A percentile compares a stretch with the other conserved stretches of the same genome.
Conservation (phyloP, 345 rosid genomes). For the Pugionium cornutum region DNA sequence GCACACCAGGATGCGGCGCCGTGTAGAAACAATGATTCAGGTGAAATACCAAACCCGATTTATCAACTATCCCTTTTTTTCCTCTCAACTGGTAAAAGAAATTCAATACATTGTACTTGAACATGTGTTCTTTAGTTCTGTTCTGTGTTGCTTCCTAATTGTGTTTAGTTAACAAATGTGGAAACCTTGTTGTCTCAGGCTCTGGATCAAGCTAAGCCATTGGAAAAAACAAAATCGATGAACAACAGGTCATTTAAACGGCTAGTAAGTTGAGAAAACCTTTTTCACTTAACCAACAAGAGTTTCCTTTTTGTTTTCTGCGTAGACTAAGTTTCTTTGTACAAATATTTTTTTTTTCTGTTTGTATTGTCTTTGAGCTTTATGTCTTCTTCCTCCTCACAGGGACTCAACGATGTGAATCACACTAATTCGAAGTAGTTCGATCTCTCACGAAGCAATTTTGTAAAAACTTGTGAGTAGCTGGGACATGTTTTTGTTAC, state of each 20-base stretch:
- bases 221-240: constrained; percentile 48
- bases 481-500: too few relatives aligned
- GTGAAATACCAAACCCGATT: constrained; percentile 38
- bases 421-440: constrained; percentile 48
- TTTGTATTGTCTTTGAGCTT: neutral
- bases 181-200: constrained; percentile 42
- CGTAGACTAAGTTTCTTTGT: too few relatives aligned
- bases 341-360: neutral
- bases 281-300: too few relatives aligned
- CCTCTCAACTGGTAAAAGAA: neutral
- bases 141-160: neutral
- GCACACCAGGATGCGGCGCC: constrained; percentile 96
- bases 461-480: constrained; percentile 26
- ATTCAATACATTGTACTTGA: neutral
- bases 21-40: constrained; percentile 88
- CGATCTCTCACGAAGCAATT: constrained; percentile 28
- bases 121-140: constrained; percentile 5
- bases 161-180: neutral
- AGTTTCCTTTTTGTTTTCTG: too few relatives aligned
- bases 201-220: constrained; percentile 65
- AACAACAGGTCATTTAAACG: constrained; percentile 64
- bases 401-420: constrained; percentile 50
- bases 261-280: constrained; percentile 47
- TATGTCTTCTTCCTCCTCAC: constrained; percentile 15
- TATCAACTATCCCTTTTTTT: neutral